Percentiles rank a stretch among this genome's conserved stretches.
phyloP scores from a whole-genome alignment of 495 filamentous ascomycete genomes.

The Aspergillus biplanus region DNA sequence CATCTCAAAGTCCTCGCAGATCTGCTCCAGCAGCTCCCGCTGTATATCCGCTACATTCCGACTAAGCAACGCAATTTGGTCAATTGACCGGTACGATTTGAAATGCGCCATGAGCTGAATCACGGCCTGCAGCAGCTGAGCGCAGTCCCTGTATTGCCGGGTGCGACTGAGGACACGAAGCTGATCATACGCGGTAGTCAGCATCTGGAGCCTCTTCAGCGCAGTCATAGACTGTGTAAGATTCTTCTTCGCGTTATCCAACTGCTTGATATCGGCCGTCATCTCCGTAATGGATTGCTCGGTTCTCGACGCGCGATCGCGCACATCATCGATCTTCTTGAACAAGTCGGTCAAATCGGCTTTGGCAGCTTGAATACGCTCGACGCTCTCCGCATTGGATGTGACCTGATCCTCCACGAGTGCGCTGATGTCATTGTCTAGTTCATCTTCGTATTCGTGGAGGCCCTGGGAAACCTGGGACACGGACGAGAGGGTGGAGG shows the following conservation, averaged over 20 bases:
- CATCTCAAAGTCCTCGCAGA: conserved; percentile 97
- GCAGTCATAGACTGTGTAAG: conserved; percentile 97
- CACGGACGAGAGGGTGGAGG: conserved; percentile 82
- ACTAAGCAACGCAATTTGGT: conserved; percentile 94
- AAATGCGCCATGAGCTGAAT: conserved; percentile 99
- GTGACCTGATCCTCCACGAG: conserved; percentile 82
- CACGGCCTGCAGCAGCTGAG: conserved; percentile 91
- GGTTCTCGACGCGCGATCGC: conserved; percentile 85
- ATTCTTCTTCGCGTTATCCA: conserved; percentile 96
- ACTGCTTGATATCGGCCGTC: conserved; percentile 98
- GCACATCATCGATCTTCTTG: conserved; percentile 93
- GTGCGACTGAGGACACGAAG: conserved; percentile 80
- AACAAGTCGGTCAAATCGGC: conserved; percentile 87
- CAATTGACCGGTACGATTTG: conserved; percentile 95
- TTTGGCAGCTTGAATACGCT: conserved; percentile 88
- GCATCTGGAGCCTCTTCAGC: conserved; percentile 95
- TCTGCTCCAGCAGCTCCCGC: conserved; percentile 90
- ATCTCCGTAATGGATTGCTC: conserved; percentile 97
- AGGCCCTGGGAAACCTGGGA: conserved; percentile 71
- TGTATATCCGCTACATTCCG: conserved; percentile 94
- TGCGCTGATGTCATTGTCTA: conserved; percentile 76
- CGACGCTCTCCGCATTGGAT: conserved; percentile 83
- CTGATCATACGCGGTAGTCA: conserved; percentile 98
- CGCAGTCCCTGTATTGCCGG: conserved; percentile 94
- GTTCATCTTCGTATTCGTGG: conserved; percentile 77